Conservation (phyloP, 768 basidiomycete species). For the Auriscalpium microsporum region DNA sequence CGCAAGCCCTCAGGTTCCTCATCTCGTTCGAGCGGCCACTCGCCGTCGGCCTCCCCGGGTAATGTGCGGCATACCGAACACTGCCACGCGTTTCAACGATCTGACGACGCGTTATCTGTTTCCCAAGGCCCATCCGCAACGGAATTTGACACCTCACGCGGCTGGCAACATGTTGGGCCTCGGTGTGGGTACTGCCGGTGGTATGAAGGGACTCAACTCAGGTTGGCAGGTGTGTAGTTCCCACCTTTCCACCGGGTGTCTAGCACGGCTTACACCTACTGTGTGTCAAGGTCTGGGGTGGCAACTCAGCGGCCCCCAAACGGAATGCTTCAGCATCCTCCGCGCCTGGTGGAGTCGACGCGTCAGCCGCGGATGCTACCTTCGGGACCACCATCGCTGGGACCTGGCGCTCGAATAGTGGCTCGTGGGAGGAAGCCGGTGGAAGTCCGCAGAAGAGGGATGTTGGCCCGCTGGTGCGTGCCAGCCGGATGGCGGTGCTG, state of each 20-base stretch:
- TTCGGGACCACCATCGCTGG: conserved; percentile 43
- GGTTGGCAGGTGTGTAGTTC: conserved; percentile 56
- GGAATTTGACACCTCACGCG: conserved; percentile 35
- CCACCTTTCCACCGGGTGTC: background rate
- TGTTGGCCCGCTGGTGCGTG: conserved; percentile 38
- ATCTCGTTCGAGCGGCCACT: conserved; percentile 53
- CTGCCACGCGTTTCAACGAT: conserved; percentile 6
- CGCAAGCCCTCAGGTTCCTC: conserved; percentile 67
- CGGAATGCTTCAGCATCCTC: conserved; percentile 60
- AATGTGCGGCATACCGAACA: conserved; percentile 33
- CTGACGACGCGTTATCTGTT: conserved; percentile 1
- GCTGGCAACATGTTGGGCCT: conserved; percentile 45
- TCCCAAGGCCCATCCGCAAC: conserved; percentile 33
- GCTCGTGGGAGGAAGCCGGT: conserved; percentile 51
- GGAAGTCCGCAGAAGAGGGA: conserved; percentile 45
- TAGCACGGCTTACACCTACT: too few relatives aligned
- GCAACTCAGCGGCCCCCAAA: conserved; percentile 38
- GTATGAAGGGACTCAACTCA: conserved; percentile 45
- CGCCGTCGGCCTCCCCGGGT: conserved; percentile 51
- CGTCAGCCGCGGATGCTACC: conserved; percentile 34
- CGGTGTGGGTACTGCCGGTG: conserved; percentile 37
- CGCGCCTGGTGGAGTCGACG: conserved; percentile 42
- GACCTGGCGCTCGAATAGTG: conserved; percentile 47
- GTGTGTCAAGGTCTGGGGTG: conserved; percentile 48
- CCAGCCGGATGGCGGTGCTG: background rate